These are phyloP conservation scores for Cercophora newfieldiana DNA, from an alignment of 495 filamentous ascomycete species.

Conservation along the genomic window DNA sequence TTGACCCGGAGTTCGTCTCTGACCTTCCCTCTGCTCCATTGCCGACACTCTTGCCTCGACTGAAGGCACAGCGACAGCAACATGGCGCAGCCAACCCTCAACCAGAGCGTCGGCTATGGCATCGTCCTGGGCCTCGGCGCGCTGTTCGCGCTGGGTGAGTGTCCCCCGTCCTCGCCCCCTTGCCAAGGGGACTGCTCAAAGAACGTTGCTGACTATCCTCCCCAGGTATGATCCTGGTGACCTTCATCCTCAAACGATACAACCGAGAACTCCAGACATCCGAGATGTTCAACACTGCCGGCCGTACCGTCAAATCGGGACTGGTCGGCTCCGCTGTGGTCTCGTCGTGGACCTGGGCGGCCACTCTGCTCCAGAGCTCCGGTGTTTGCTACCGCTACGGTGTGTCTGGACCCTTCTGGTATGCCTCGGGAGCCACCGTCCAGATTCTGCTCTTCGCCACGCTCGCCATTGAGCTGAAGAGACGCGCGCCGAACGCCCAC, in stretches of 20 bases:
- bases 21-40: slow-evolving; percentile 1
- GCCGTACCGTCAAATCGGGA: slow-evolving; percentile 90
- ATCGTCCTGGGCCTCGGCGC: slow-evolving; percentile 77
- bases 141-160: slow-evolving; percentile 73
- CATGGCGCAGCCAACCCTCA: slow-evolving; percentile 54
- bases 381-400: slow-evolving; percentile 91
- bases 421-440: slow-evolving; percentile 65
- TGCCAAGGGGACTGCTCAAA: not conserved
- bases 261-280: slow-evolving; percentile 94
- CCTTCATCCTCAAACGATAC: slow-evolving; percentile 79
- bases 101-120: slow-evolving; percentile 76
- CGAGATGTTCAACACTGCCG: slow-evolving; percentile 96
- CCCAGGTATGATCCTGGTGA: slow-evolving; percentile 59
- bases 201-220: slow-evolving; percentile 13
- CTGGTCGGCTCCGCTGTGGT: slow-evolving; percentile 95
- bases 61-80: slow-evolving; percentile 13
- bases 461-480: slow-evolving; percentile 89
- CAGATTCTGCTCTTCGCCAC: slow-evolving; percentile 90
- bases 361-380: slow-evolving; percentile 79
- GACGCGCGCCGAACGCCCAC: slow-evolving; percentile 81
- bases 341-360: slow-evolving; percentile 93
- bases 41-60: not conserved
- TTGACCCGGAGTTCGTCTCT: slow-evolving; percentile 3
- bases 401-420: slow-evolving; percentile 92
- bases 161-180: not conserved